Percentiles rank a stretch among this genome's conserved stretches.
Evolutionary conservation across 441 rosid genomes (phyloP).

Genomic region (Metrosideros polymorpha): DNA sequence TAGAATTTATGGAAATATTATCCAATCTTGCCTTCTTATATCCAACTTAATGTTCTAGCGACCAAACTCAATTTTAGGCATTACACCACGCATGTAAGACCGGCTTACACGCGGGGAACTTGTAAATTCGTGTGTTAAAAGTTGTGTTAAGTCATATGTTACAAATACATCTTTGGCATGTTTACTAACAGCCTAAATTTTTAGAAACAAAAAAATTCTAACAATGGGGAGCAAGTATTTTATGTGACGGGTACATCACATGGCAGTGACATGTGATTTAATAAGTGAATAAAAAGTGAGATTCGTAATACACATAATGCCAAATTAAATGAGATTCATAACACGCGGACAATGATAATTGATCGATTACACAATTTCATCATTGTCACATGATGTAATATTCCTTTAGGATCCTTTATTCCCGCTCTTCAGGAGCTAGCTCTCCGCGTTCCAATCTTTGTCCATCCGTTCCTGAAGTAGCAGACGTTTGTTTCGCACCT

Average conservation of each 20-base stretch:
- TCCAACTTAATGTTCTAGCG: background rate
- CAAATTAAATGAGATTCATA: background rate
- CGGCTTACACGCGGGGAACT: background rate
- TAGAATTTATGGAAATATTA: background rate
- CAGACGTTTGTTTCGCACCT: too few relatives aligned
- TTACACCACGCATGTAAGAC: background rate
- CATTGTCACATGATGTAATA: too few relatives aligned
- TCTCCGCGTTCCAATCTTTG: too few relatives aligned
- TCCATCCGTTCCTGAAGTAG: too few relatives aligned
- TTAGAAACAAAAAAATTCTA: background rate
- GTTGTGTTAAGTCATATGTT: background rate
- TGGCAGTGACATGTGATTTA: background rate
- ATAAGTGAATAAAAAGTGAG: background rate
- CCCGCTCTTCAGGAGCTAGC: too few relatives aligned
- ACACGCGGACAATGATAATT: background rate
- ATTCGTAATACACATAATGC: fast-evolving
- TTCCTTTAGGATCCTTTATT: too few relatives aligned
- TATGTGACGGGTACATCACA: background rate
- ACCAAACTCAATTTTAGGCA: too few relatives aligned
- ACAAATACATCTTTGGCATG: background rate
- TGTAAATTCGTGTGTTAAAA: background rate
- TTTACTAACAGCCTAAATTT: background rate
- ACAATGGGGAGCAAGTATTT: background rate
- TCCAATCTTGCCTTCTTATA: background rate
- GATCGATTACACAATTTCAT: background rate